Base-by-base conservation (phyloP, 176 grass and related monocot genomes). In the Eleusine indica region DNA sequence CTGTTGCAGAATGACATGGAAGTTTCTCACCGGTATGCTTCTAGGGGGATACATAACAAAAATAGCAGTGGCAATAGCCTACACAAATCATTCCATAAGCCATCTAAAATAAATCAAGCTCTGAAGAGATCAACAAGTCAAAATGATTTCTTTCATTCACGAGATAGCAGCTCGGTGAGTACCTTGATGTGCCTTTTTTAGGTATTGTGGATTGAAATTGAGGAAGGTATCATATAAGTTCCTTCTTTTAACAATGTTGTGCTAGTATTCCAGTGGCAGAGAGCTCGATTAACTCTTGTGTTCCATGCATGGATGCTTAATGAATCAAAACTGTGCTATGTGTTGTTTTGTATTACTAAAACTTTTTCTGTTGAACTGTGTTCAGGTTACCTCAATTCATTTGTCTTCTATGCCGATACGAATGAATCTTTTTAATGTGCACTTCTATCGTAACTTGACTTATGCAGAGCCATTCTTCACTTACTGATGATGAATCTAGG, bases 401-500 rank as follows among this genome's bases (percentile, higher is more conserved):
- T 25, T 51, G 75, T 2, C 32, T 62, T 81, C 3, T 9, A 22
- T 3, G 21, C 7, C 22, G 21, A 22, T 60, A 2, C 16, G n/a
- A 40, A 62, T 68, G 56, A 75, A 82, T 56, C 56, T 86, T 64
- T 68, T 56, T 32, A 49, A 6, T 60, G 60, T 49, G 56, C 67
- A 8, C 84, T 66, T 86, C 51, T 9, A n/a, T 88, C 69, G 2
- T 61, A 21, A 78, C 7, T 4, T 61, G 28, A 78, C 7, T 77
- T 74, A 74, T 60, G 41, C 74, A 96, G 96, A 99, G 93, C 75
- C 89, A 94, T 84, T 96, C 96, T 92, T 99, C 93, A 78, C n/a
- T 99, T 78, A 96, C 96, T 80, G 96, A 99, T 90, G 93, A 96
- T 72, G 93, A 99, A 76, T 85, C 84, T 63, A 83, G 84, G 84